These are phyloP conservation scores for Pythium vanterpoolii DNA, from an alignment of 352 stramenopile species.

Conservation along the genomic window DNA sequence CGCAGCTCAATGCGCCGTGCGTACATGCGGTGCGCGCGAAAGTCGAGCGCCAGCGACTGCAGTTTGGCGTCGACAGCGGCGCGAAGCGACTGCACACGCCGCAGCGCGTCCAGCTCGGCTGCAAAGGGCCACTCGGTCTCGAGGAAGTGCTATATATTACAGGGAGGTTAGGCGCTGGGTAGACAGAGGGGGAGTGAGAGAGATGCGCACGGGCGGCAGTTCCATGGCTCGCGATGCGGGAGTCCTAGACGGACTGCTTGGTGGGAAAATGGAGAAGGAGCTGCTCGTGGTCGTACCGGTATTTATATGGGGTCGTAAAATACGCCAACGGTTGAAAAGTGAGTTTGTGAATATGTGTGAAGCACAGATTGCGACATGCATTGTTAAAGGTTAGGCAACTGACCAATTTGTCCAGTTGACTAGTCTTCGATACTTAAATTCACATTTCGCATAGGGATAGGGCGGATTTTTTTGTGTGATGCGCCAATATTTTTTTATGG, in stretches of 20 bases:
- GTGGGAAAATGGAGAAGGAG: background rate
- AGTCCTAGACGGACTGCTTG: too few relatives aligned
- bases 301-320: background rate
- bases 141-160: slow-evolving; percentile 36
- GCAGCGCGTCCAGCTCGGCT: slow-evolving; percentile 52
- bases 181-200: background rate
- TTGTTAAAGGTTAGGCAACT: background rate
- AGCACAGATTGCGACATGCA: background rate
- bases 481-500: slow-evolving; percentile 2
- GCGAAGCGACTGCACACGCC: slow-evolving; percentile 41
- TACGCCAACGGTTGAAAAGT: background rate
- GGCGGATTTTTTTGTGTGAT: background rate
- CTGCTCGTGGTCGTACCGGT: background rate
- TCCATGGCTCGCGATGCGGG: too few relatives aligned
- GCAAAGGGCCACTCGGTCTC: slow-evolving; percentile 53
- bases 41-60: slow-evolving; percentile 43
- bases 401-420: background rate
- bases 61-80: slow-evolving; percentile 44
- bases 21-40: slow-evolving; percentile 61
- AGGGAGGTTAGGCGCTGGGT: background rate
- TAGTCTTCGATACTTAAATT: too few relatives aligned
- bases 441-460: background rate
- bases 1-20: slow-evolving; percentile 45
- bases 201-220: slow-evolving; percentile 8
- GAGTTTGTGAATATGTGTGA: background rate